Base-by-base conservation (phyloP, 345 rosid species). In the Gossypium ekmanianum region DNA sequence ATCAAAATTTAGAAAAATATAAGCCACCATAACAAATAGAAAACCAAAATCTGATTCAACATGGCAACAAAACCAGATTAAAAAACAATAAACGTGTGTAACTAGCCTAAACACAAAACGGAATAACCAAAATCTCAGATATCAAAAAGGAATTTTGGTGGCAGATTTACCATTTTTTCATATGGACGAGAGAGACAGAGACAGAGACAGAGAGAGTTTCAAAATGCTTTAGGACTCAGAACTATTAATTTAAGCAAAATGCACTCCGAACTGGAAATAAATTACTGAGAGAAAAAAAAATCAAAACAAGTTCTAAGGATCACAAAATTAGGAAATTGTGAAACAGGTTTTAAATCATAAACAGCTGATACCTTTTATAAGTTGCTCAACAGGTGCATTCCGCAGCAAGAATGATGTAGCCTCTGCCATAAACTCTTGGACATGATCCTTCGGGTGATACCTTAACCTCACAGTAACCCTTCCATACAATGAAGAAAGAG, bases 361-460 rank as follows among this genome's bases (percentile, higher is more conserved):
- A 34, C 44, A 50, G 18, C 51, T 45, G 20, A 75, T 78, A 94
- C 98, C 97, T 90, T 75, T 81, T 75, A 61, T 81, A 72, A 85
- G 88, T 73, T 88, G 88, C 74, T 84, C 86, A 52, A 77, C 67
- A 20, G 84, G 78, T 71, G 97, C 88, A 79, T 84, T 93, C 86
- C 99, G 90, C 81, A 95, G 87, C 89, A 93, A 81, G 86, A 90
- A 90, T 76, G 99, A 90, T 68, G 86, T 83, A 66, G 94, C 84
- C 65, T 81, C 90, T 74, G 97, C 93, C 92, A 91, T 87, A 74
- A 89, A 84, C 63, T 89, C 91, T 80, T 76, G 90, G 64, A 95
- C 78, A 71, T 90, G 81, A 18, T 77, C 91, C 83, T 88, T 90
- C 7, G 87, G 84, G 71, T 91, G 81, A 84, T 91, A 89, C 81